These are phyloP conservation scores for Syzygium jambos DNA, from an alignment of 345 rosid species.

Conservation along the genomic window DNA sequence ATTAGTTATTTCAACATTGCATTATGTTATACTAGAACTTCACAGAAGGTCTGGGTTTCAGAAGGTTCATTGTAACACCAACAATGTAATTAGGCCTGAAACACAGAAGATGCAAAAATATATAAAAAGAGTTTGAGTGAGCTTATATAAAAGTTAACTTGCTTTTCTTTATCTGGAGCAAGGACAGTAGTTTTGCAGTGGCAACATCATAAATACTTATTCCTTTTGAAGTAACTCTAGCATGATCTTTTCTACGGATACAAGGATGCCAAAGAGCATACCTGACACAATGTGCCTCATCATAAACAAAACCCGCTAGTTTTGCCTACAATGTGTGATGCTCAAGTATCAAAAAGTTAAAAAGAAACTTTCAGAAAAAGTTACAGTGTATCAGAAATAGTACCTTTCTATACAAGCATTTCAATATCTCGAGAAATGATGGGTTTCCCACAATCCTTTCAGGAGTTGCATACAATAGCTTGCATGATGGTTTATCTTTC, in stretches of 20 bases:
- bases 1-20: background rate
- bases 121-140: too few species aligned
- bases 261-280: slow-evolving; percentile 7
- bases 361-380: background rate
- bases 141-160: background rate
- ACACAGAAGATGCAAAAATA: background rate
- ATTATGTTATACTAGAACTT: too few species aligned
- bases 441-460: slow-evolving; percentile 76
- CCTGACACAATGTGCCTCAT: slow-evolving; percentile 96
- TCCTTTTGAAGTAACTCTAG: background rate
- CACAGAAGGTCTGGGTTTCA: background rate
- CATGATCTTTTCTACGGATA: background rate
- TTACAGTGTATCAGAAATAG: background rate
- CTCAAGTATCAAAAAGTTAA: background rate
- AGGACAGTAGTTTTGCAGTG: background rate
- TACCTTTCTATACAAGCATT: slow-evolving; percentile 61
- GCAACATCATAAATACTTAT: background rate
- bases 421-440: slow-evolving; percentile 49
- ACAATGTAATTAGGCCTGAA: background rate
- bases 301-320: slow-evolving; percentile 84
- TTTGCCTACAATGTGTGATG: slow-evolving; percentile 32
- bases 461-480: slow-evolving; percentile 85
- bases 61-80: background rate
- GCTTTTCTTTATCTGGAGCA: background rate
- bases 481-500: slow-evolving; percentile 76